Conservation (phyloP, 306 rosid species). For the Cucurbita moschata region DNA sequence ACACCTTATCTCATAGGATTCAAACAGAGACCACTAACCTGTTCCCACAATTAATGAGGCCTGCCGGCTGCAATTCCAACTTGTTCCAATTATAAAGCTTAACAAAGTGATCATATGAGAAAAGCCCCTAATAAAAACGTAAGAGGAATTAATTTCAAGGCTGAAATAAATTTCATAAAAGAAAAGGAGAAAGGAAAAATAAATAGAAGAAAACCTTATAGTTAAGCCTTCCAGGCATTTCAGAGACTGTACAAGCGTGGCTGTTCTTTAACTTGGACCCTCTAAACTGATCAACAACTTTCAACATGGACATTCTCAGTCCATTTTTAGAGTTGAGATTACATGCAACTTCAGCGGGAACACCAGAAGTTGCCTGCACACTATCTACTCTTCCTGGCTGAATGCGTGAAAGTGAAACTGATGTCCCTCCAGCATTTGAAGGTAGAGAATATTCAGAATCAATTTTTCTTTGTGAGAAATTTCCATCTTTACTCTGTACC, state of each 20-base stretch:
- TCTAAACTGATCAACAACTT: slow-evolving; percentile 71
- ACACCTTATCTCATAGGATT: not conserved
- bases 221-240: slow-evolving; percentile 37
- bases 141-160: slow-evolving; percentile 8
- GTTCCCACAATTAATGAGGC: slow-evolving; percentile 84
- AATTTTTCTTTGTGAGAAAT: slow-evolving; percentile 6
- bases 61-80: slow-evolving; percentile 58
- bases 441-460: slow-evolving; percentile 17
- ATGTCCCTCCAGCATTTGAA: slow-evolving; percentile 22
- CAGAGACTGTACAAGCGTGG: slow-evolving; percentile 26
- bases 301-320: slow-evolving; percentile 55
- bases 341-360: slow-evolving; percentile 30
- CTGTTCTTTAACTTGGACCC: slow-evolving; percentile 53
- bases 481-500: slow-evolving; percentile 12
- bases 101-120: slow-evolving; percentile 64
- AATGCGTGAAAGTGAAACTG: slow-evolving; percentile 16
- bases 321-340: slow-evolving; percentile 44
- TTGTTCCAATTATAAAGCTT: slow-evolving; percentile 69
- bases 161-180: not conserved
- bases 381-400: slow-evolving; percentile 22
- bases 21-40: slow-evolving; percentile 32
- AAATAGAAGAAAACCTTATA: slow-evolving; percentile 44
- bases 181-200: not conserved
- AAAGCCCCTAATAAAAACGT: slow-evolving; percentile 52
- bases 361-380: slow-evolving; percentile 20